Percentiles rank a stretch among this genome's conserved stretches.
These are phyloP conservation scores for Hanseniaspora uvarum DNA, from an alignment of 1,139 yeast genomes.

Conservation along the genomic window DNA sequence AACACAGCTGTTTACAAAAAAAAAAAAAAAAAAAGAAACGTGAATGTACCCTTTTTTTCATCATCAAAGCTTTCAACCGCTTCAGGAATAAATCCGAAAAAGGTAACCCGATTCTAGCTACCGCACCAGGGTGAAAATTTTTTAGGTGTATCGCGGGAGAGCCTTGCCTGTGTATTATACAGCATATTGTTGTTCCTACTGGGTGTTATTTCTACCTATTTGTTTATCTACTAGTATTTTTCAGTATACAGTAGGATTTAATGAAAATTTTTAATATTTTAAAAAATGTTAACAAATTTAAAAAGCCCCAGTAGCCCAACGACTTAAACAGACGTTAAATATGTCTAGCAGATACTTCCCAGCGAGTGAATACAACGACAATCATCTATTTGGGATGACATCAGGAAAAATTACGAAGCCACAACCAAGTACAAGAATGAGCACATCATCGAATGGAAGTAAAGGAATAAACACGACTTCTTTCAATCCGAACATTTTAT, in stretches of 20 bases:
- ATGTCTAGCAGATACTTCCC: not conserved
- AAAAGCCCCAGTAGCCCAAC: no score
- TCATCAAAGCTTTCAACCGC: not conserved
- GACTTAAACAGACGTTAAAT: not conserved
- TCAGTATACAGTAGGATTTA: no score
- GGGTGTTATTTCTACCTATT: not conserved
- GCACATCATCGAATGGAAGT: not conserved
- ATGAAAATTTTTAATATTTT: no score
- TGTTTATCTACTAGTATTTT: no score
- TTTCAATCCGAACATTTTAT: not conserved
- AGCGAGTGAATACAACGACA: not conserved
- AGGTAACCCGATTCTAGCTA: not conserved
- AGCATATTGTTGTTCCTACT: no score
- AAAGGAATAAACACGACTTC: not conserved
- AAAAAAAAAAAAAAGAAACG: not conserved
- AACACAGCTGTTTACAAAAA: no score
- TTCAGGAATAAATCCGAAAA: not conserved
- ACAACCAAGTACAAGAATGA: not conserved
- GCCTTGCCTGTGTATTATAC: no score
- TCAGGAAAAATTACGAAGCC: constrained; percentile 6
- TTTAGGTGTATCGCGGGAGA: no score
- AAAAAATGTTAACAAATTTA: no score
- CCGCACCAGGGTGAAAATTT: no score
- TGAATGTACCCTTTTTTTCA: not conserved
- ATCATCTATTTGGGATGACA: not conserved